Evolutionary conservation across 345 rosid genomes (phyloP), one percentile per base, ranked within the genome.

Genomic region (Populus euphratica): DNA sequence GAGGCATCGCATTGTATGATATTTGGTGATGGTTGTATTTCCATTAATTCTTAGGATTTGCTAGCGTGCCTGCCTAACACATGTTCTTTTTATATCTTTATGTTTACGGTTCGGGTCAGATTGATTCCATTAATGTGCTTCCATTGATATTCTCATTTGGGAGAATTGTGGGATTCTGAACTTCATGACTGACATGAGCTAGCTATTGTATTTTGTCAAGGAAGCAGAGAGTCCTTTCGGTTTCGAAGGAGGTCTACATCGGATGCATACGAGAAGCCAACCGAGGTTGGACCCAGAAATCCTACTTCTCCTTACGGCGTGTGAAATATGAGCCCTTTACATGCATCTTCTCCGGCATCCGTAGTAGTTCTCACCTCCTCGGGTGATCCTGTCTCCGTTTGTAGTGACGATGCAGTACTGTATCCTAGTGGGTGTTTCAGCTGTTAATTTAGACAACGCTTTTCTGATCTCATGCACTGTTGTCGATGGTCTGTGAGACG

Each of bases 241-340:
- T 96, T 92, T 85, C 89, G 96, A 56, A 88, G 98, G 76, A 79
- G 85, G 80, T 96, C 98, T 8, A 78, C 90, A 17, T 92, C 97
- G 59, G 97, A 96, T 23, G 92, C 91, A 2, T 85, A 83, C 69
- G 94, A 93, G 84, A 91, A 91, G 90, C 80, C 79, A 59, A 84
- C 82, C 54, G 94, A 82, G 88, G 87, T 18, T 88, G 88, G 93
- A 89, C 85, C 89, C 83, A 78, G 93, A 86, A 86, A 85, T 87
- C 79, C 94, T 88, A 29, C 87, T 91, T 74, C 98, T 96, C 84
- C 97, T 90, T 87, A 86, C 86, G 87, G 92, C 89, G 79, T 89
- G 87, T 96, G 98, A 96, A 47, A 80, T 86, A 52, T 85, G 84
- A 89, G 2, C 31, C 23, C 11, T 43, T 0, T 8, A 1, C 29